phyloP scores from a whole-genome alignment of 2,329 filamentous ascomycete genomes.

The Fusarium sp. region DNA sequence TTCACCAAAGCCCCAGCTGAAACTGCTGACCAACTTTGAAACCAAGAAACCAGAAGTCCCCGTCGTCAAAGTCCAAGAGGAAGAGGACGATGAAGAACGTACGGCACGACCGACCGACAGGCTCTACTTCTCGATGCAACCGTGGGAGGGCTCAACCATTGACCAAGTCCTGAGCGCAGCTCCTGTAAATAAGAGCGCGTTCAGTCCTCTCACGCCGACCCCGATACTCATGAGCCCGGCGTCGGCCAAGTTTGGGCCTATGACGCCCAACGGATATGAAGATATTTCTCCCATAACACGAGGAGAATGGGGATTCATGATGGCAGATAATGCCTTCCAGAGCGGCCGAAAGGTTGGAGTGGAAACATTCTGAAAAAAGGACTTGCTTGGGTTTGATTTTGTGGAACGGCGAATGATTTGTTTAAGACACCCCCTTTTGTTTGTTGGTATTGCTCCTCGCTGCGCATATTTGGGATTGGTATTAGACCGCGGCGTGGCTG shows the following conservation, averaged over 20 bases:
- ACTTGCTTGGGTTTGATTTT: conserved; percentile 2
- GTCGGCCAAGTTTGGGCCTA: conserved; percentile 55
- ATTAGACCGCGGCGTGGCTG: conserved; percentile 22
- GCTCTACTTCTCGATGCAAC: conserved; percentile 41
- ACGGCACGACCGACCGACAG: conserved; percentile 54
- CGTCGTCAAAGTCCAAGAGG: neutral
- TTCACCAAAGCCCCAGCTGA: conserved; percentile 50
- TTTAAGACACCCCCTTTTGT: conserved; percentile 22
- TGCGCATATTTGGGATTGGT: conserved; percentile 21
- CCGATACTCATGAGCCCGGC: conserved; percentile 38
- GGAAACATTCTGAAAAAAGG: conserved; percentile 47
- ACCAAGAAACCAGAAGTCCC: conserved; percentile 20
- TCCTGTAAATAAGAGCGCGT: conserved; percentile 31
- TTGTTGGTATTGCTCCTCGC: conserved; percentile 9
- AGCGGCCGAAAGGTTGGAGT: conserved; percentile 61
- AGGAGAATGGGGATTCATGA: conserved; percentile 73
- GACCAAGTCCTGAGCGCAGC: conserved; percentile 56
- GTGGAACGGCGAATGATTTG: conserved; percentile 20
- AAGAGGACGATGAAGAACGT: conserved; percentile 50
- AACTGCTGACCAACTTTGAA: conserved; percentile 59
- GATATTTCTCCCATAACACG: conserved; percentile 73
- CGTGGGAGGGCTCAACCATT: conserved; percentile 55
- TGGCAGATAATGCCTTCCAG: conserved; percentile 60
- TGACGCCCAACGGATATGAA: conserved; percentile 70
- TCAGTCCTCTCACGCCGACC: conserved; percentile 40